Conservation (phyloP, 2,329 filamentous ascomycete genomes). For the Paecilomyces sp. region DNA sequence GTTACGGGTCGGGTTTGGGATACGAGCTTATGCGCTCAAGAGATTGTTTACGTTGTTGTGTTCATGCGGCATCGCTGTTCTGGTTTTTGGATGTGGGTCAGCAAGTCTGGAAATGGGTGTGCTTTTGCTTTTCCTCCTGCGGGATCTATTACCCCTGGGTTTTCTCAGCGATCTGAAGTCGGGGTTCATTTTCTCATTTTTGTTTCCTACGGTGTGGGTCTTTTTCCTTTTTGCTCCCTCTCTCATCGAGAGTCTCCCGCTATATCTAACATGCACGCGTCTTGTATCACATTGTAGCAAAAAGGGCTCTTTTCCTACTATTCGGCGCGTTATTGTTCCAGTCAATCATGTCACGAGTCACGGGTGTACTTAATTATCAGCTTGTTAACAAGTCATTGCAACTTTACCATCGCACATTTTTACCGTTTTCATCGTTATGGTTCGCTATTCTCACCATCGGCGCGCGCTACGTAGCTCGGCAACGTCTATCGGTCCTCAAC, state of each 20-base stretch:
- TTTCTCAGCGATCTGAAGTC: background rate
- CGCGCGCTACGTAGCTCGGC: background rate
- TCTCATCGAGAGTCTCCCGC: no score
- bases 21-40: background rate
- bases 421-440: no score
- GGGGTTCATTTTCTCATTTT: background rate
- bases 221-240: background rate
- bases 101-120: background rate
- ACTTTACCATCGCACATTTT: background rate
- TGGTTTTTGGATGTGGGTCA: background rate
- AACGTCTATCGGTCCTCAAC: no score
- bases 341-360: background rate
- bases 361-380: background rate
- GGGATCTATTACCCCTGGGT: background rate
- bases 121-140: background rate
- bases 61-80: conserved; percentile 1
- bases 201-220: background rate
- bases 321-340: background rate
- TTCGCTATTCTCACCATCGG: background rate
- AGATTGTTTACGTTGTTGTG: background rate
- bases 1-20: background rate
- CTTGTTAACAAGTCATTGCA: background rate
- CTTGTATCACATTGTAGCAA: background rate
- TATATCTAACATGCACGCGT: background rate
- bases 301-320: background rate